Percentiles rank a stretch among this genome's conserved stretches.
Evolutionary conservation across 805 yeast genomes (phyloP).

Genomic region (Lipomyces kockii): DNA sequence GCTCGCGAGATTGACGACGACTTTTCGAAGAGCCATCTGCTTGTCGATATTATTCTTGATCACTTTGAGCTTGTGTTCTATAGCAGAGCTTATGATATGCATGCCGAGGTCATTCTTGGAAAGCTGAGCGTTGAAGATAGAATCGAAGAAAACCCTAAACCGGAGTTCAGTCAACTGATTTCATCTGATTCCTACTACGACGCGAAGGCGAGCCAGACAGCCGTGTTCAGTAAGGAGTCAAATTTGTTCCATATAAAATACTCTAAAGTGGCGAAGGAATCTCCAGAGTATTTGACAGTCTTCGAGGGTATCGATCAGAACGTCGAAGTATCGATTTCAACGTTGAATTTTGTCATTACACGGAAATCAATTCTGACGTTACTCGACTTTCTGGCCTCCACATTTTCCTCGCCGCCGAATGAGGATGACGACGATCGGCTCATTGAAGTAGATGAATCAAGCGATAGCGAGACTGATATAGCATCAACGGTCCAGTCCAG

Average conservation of each 20-base stretch:
- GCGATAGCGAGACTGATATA: constrained; percentile 28
- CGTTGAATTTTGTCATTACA: constrained; percentile 73
- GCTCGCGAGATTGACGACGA: constrained; percentile 49
- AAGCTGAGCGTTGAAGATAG: constrained; percentile 77
- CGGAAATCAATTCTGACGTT: constrained; percentile 79
- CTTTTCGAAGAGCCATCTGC: constrained; percentile 49
- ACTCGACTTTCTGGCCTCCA: constrained; percentile 78
- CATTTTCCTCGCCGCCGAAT: constrained; percentile 61
- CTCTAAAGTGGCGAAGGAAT: constrained; percentile 34
- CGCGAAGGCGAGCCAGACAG: constrained; percentile 63
- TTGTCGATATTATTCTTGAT: constrained; percentile 76
- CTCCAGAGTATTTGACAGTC: constrained; percentile 37
- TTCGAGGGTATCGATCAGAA: constrained; percentile 66
- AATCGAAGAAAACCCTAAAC: constrained; percentile 63
- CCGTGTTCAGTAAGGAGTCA: constrained; percentile 54
- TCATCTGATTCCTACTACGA: constrained; percentile 60
- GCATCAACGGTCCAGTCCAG: constrained; percentile 20
- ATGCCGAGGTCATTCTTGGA: constrained; percentile 64
- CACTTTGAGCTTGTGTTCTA: constrained; percentile 62
- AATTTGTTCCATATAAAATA: constrained; percentile 39
- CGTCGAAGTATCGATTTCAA: constrained; percentile 72
- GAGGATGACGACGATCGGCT: constrained; percentile 13
- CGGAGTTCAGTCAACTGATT: constrained; percentile 68
- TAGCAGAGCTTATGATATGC: constrained; percentile 64
- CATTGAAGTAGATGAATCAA: constrained; percentile 15